Conservation (phyloP, 2,329 filamentous ascomycete genomes). For the Penicillium concentricum region DNA sequence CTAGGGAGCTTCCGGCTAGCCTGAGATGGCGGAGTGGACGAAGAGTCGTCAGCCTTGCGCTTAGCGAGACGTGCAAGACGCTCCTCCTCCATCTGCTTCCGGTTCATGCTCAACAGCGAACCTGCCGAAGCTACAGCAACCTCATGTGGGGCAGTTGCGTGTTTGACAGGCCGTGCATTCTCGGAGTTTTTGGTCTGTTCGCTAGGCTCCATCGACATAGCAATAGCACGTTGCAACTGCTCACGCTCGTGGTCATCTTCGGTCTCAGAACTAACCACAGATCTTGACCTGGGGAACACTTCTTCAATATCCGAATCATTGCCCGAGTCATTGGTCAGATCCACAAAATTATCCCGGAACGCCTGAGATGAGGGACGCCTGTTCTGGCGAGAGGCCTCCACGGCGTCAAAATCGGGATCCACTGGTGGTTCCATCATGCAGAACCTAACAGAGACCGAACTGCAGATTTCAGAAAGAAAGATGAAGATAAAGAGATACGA, state of each 20-base stretch:
- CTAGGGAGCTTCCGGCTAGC: constrained; percentile 26
- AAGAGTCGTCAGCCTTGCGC: constrained; percentile 49
- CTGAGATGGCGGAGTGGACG: constrained; percentile 34
- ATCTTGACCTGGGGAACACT: constrained; percentile 29
- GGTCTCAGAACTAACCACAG: constrained; percentile 27
- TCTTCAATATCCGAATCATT: constrained; percentile 26
- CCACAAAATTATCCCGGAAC: constrained; percentile 25
- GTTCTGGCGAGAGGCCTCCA: constrained; percentile 22
- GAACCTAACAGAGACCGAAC: neutral
- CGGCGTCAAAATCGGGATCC: constrained; percentile 20
- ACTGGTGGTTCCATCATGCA: constrained; percentile 5
- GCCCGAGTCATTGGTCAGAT: constrained; percentile 35
- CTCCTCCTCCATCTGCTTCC: constrained; percentile 82
- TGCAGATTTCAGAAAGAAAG: neutral
- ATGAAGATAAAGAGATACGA: neutral
- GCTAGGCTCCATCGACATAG: constrained; percentile 31
- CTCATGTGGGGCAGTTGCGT: neutral
- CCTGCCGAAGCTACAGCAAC: neutral
- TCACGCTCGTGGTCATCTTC: constrained; percentile 32
- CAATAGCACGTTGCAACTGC: constrained; percentile 37
- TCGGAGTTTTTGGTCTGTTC: neutral
- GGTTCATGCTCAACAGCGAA: constrained; percentile 60
- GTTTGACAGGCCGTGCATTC: neutral
- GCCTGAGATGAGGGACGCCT: neutral
- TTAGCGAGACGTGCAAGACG: constrained; percentile 68